Percentiles rank a stretch among this genome's conserved stretches.
Conservation (phyloP, 345 rosid genomes). For the Durio zibethinus region DNA sequence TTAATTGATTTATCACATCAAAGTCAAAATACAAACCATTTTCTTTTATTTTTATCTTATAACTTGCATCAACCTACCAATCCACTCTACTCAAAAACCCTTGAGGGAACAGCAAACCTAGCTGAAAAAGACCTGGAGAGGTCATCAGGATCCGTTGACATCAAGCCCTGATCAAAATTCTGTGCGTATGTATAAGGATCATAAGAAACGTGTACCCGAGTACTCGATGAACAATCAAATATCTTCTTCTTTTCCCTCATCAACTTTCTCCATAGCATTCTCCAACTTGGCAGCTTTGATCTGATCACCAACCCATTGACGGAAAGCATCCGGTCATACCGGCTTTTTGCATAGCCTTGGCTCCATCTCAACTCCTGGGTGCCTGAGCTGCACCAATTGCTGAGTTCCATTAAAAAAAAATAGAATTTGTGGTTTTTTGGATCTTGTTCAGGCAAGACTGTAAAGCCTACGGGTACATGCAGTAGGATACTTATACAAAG, state of each 20-base stretch:
- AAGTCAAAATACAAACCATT: not conserved
- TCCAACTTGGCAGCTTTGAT: constrained; percentile 25
- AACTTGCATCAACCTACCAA: not conserved
- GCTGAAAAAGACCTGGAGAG: constrained; percentile 38
- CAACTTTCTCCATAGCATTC: constrained; percentile 30
- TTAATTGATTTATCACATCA: not conserved
- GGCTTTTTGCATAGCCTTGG: not conserved
- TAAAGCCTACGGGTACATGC: not conserved
- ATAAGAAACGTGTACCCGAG: constrained; percentile 22
- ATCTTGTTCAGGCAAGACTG: not conserved
- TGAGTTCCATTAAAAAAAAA: not conserved
- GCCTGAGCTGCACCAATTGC: constrained; percentile 19
- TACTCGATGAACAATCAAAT: constrained; percentile 15
- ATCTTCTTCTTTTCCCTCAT: constrained; percentile 30
- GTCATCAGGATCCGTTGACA: constrained; percentile 21
- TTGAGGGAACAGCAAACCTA: constrained; percentile 36
- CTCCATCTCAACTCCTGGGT: constrained; percentile 12
- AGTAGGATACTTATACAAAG: not conserved
- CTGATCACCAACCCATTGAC: not conserved
- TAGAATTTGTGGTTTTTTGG: not conserved
- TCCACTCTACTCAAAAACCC: constrained; percentile 9
- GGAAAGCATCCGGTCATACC: constrained; percentile 12
- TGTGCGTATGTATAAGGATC: constrained; percentile 32
- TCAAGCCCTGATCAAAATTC: constrained; percentile 36
- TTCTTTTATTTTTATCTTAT: not conserved